Evolutionary conservation across 768 basidiomycete species (phyloP).

Genomic region (Harrya chromipes): DNA sequence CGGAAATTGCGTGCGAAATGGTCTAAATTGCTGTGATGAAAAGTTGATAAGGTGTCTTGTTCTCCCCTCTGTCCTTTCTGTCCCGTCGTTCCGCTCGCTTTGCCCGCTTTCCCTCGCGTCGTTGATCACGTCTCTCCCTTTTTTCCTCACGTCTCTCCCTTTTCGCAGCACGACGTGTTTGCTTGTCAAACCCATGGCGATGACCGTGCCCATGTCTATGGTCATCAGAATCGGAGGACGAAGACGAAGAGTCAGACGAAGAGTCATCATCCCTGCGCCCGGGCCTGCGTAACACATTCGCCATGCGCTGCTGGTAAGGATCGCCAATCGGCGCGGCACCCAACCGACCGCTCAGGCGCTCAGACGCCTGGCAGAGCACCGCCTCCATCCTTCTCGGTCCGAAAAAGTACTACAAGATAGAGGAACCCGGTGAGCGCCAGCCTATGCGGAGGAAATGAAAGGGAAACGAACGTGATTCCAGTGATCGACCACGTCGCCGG

Average conservation of each 20-base stretch:
- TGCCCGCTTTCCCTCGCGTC: constrained; percentile 13
- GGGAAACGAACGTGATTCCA: constrained; percentile 43
- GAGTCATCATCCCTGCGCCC: background rate
- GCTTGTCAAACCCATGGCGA: constrained; percentile 4
- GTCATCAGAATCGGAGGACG: background rate
- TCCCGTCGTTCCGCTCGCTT: constrained; percentile 12
- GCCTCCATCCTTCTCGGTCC: constrained; percentile 44
- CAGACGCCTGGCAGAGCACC: constrained; percentile 33
- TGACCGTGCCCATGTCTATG: background rate
- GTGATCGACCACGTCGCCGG: constrained; percentile 40
- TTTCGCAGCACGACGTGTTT: constrained; percentile 3
- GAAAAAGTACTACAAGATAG: constrained; percentile 42
- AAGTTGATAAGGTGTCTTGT: constrained; percentile 21
- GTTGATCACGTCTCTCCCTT: constrained; percentile 1
- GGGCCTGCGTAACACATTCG: constrained; percentile 12
- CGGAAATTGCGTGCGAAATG: no score
- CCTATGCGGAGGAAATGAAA: no score
- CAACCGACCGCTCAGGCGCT: constrained; percentile 27
- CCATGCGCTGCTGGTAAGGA: constrained; percentile 19
- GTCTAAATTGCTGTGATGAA: constrained; percentile 10
- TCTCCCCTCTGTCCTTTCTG: constrained; percentile 16
- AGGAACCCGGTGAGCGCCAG: background rate
- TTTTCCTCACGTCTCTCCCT: constrained; percentile 13
- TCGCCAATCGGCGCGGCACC: constrained; percentile 23
- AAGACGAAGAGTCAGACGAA: background rate